Conservation (phyloP, 2,329 filamentous ascomycete genomes). For the Chrysosporium queenslandicum region DNA sequence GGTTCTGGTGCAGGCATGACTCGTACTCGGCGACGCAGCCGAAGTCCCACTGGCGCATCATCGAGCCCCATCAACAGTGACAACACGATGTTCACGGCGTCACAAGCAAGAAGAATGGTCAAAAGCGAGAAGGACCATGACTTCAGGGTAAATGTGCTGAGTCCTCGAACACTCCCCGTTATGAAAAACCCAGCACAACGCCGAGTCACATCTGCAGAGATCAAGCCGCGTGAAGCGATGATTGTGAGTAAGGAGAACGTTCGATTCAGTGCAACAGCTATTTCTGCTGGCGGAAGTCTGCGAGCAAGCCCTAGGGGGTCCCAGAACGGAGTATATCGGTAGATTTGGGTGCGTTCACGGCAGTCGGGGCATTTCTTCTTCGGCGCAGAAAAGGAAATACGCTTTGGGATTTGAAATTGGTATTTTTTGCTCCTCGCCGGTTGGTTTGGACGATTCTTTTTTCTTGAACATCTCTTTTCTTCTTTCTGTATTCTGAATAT, state of each 20-base stretch:
- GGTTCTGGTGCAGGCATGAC: conserved; percentile 31
- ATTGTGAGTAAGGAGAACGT: conserved; percentile 30
- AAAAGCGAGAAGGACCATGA: conserved; percentile 50
- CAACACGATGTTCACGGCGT: conserved; percentile 53
- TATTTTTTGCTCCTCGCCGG: not conserved
- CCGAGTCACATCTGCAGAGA: conserved; percentile 36
- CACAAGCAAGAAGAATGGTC: conserved; percentile 57
- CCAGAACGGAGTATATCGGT: conserved; percentile 25
- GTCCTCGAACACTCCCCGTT: conserved; percentile 50
- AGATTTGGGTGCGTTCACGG: conserved; percentile 7
- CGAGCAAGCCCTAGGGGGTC: conserved; percentile 25
- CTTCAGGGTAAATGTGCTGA: conserved; percentile 48
- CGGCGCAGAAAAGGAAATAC: not conserved
- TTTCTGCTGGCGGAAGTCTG: conserved; percentile 27
- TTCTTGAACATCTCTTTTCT: conserved; percentile 2
- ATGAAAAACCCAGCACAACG: conserved; percentile 43
- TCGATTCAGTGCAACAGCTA: conserved; percentile 32
- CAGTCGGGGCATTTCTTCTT: not conserved
- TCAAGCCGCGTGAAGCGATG: conserved; percentile 32
- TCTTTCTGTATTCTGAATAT: conserved; percentile 9
- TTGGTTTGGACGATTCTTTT: not conserved
- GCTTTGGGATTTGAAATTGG: not conserved
- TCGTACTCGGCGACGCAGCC: conserved; percentile 41
- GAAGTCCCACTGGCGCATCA: conserved; percentile 37
- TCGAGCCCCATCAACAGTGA: conserved; percentile 46